These are phyloP conservation scores for Aspergillus cejpii DNA, from an alignment of 2,329 filamentous ascomycete species.

Conservation along the genomic window DNA sequence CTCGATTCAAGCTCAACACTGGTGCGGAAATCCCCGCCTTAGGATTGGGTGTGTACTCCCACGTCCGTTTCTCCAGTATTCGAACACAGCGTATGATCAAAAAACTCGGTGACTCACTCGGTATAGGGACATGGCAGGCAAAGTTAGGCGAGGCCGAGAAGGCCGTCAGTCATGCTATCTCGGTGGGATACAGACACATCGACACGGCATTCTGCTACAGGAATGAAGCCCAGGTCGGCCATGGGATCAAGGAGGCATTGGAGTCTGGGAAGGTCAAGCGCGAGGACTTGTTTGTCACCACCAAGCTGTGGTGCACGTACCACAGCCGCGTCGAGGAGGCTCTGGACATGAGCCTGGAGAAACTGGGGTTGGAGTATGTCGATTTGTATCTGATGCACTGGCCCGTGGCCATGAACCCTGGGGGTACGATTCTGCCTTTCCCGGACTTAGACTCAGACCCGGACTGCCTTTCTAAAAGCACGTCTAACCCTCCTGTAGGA, in stretches of 20 bases:
- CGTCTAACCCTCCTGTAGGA: conserved; percentile 15
- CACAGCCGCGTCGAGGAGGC: conserved; percentile 62
- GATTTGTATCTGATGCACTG: conserved; percentile 80
- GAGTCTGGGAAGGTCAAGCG: conserved; percentile 62
- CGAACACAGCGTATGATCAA: neutral
- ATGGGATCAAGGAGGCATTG: conserved; percentile 68
- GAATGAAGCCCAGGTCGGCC: conserved; percentile 73
- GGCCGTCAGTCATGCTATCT: conserved; percentile 54
- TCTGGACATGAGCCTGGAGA: conserved; percentile 65
- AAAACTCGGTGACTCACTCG: conserved; percentile 1
- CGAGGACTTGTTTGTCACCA: conserved; percentile 74
- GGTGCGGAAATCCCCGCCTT: conserved; percentile 58
- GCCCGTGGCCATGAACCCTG: conserved; percentile 70
- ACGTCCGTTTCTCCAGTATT: neutral
- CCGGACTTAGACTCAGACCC: neutral
- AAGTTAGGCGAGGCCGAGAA: conserved; percentile 52
- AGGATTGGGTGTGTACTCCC: conserved; percentile 49
- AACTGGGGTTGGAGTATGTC: conserved; percentile 70
- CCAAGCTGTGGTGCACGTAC: conserved; percentile 80
- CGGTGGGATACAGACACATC: conserved; percentile 39
- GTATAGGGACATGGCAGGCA: conserved; percentile 59
- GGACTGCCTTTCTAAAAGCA: neutral
- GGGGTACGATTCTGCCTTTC: conserved; percentile 48
- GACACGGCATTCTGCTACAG: conserved; percentile 36
- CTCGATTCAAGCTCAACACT: conserved; percentile 57